A percentile compares a stretch with the other conserved stretches of the same genome.
phyloP scores from a whole-genome alignment of 805 yeast species.

The Metschnikowia cerradonensis region DNA sequence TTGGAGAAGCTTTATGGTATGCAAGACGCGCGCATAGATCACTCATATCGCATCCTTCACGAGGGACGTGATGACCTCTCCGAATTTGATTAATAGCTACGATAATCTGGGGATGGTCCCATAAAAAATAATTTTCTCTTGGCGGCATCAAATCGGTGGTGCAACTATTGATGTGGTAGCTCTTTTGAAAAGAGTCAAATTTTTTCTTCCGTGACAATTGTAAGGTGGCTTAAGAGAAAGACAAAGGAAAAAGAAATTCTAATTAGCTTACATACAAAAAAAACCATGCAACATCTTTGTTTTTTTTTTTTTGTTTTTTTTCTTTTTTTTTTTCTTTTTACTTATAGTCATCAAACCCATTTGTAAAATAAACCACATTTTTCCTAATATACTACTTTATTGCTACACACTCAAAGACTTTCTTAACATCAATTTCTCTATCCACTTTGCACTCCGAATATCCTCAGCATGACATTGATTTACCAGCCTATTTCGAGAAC shows the following conservation, averaged over 20 bases:
- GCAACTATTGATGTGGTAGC: not conserved
- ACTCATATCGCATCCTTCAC: constrained; percentile 3
- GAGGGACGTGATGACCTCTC: constrained; percentile 3
- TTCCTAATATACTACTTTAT: not conserved
- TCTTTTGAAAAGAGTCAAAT: too few species aligned
- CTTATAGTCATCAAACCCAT: constrained; percentile 4
- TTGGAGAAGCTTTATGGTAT: not conserved
- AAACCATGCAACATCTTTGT: constrained; percentile 11
- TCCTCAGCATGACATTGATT: constrained; percentile 25
- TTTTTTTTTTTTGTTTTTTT: constrained; percentile 7
- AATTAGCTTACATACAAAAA: constrained; percentile 7
- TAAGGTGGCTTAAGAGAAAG: not conserved
- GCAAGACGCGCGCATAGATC: constrained; percentile 6
- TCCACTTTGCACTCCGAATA: not conserved
- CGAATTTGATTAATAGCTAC: not conserved
- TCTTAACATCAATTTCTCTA: not conserved
- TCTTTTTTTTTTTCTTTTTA: constrained; percentile 10
- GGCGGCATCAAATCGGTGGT: not conserved
- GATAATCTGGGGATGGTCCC: not conserved
- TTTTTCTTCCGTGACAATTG: not conserved
- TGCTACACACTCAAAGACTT: not conserved
- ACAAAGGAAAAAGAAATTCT: constrained; percentile 15
- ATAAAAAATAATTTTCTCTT: not conserved
- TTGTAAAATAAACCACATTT: not conserved
- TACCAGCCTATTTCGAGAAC: constrained; percentile 33